A percentile compares a stretch with the other conserved stretches of the same genome.
Evolutionary conservation across 345 rosid species (phyloP).

Genomic region (Ailanthus altissimus): DNA sequence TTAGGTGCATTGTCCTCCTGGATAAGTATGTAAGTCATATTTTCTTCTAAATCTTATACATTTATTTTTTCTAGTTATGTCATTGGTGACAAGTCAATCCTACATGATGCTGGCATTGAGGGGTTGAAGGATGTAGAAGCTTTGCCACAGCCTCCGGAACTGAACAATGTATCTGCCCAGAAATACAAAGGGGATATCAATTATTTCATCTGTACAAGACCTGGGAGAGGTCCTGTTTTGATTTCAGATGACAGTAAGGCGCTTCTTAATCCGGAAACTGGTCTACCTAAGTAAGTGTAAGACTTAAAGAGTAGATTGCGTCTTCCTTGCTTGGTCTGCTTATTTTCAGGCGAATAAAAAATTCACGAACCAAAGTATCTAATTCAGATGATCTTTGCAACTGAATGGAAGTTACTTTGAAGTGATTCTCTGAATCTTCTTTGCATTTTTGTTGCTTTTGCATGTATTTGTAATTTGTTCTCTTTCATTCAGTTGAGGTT

Average conservation of each 20-base stretch:
- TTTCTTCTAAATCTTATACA: background rate
- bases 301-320: slow-evolving; percentile 1
- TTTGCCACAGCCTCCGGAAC: slow-evolving; percentile 56
- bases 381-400: background rate
- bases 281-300: slow-evolving; percentile 61
- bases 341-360: background rate
- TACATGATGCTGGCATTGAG: slow-evolving; percentile 71
- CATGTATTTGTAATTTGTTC: slow-evolving; percentile 6
- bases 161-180: slow-evolving; percentile 43
- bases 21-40: slow-evolving; percentile 2
- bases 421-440: slow-evolving; percentile 9
- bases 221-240: slow-evolving; percentile 80
- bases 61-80: slow-evolving; percentile 54
- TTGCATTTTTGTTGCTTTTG: slow-evolving; percentile 12
- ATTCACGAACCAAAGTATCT: background rate
- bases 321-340: slow-evolving; percentile 8
- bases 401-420: background rate
- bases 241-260: slow-evolving; percentile 61
- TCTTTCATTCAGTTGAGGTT: background rate
- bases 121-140: slow-evolving; percentile 60
- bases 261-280: slow-evolving; percentile 64
- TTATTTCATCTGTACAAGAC: slow-evolving; percentile 89
- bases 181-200: slow-evolving; percentile 70
- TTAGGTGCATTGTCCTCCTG: background rate
- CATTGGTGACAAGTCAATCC: slow-evolving; percentile 80